These are phyloP conservation scores for Mortierella sp. DNA, from an alignment of 371 early-diverging fungal species.

Conservation along the genomic window DNA sequence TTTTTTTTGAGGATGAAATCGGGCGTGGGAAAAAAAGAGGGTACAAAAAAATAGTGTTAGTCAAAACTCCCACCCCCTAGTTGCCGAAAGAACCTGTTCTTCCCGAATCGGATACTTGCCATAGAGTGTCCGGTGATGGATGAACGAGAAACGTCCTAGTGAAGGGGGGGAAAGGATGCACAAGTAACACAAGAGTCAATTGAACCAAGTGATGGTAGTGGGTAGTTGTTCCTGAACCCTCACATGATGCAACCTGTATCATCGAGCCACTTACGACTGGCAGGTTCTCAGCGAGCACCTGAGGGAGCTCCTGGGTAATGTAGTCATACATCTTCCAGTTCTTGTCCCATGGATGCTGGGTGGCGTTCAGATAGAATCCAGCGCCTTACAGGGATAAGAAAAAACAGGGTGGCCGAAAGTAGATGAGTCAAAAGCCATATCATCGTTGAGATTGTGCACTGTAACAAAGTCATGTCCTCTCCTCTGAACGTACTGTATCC, in stretches of 20 bases:
- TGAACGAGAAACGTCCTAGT: constrained; percentile 67
- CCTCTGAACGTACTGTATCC: constrained; percentile 38
- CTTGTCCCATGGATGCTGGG: constrained; percentile 74
- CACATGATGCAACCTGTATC: too few species aligned
- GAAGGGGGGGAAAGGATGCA: background rate
- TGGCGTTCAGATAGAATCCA: constrained; percentile 87
- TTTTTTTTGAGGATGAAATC: too few species aligned
- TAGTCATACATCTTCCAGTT: constrained; percentile 90
- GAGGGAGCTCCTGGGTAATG: constrained; percentile 77
- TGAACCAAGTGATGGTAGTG: too few species aligned
- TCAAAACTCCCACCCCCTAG: background rate
- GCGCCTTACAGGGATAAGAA: constrained; percentile 60
- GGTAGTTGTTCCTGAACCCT: background rate
- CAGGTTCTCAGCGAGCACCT: constrained; percentile 63
- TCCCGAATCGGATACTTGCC: too few species aligned
- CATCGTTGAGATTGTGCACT: background rate
- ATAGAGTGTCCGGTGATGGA: constrained; percentile 87
- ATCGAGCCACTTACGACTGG: constrained; percentile 65
- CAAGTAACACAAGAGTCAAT: too few species aligned
- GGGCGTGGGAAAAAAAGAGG: background rate
- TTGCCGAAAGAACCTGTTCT: too few species aligned
- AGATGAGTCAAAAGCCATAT: background rate
- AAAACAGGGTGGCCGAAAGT: too few species aligned
- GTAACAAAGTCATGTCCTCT: too few species aligned
- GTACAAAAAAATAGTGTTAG: background rate